phyloP scores from a whole-genome alignment of 1,284 basidiomycete genomes.

The Lignosus rhinocerotis region DNA sequence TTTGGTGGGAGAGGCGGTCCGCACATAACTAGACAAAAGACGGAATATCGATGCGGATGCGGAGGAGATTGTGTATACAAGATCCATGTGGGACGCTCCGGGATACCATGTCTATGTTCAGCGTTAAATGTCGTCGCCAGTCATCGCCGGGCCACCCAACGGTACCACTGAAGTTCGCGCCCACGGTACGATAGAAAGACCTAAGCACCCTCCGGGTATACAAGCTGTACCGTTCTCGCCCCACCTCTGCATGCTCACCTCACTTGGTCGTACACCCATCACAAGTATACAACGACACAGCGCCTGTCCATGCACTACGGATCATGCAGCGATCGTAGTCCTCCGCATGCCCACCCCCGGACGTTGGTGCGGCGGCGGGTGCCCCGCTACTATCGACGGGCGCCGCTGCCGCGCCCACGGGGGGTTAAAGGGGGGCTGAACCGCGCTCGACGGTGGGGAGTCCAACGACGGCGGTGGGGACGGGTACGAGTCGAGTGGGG shows the following conservation, averaged over 20 bases:
- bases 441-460: constrained; percentile 51
- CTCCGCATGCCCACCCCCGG: constrained; percentile 13
- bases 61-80: background rate
- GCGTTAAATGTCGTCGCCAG: constrained; percentile 8
- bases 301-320: background rate
- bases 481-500: constrained; percentile 63
- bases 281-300: background rate
- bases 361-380: constrained; percentile 18
- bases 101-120: background rate
- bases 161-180: constrained; percentile 5
- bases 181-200: constrained; percentile 13
- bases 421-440: constrained; percentile 9
- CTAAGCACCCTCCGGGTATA: constrained; percentile 16
- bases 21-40: background rate
- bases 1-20: too few species aligned
- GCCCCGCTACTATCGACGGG: constrained; percentile 26
- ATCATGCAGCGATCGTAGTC: constrained; percentile 19
- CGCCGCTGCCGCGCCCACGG: constrained; percentile 23
- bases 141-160: constrained; percentile 5
- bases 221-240: background rate
- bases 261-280: background rate
- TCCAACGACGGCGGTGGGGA: constrained; percentile 75
- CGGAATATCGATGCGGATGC: background rate
- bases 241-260: background rate
- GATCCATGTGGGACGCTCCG: background rate